phyloP scores from a whole-genome alignment of 768 basidiomycete genomes.

The Leucocoprinus sp. region DNA sequence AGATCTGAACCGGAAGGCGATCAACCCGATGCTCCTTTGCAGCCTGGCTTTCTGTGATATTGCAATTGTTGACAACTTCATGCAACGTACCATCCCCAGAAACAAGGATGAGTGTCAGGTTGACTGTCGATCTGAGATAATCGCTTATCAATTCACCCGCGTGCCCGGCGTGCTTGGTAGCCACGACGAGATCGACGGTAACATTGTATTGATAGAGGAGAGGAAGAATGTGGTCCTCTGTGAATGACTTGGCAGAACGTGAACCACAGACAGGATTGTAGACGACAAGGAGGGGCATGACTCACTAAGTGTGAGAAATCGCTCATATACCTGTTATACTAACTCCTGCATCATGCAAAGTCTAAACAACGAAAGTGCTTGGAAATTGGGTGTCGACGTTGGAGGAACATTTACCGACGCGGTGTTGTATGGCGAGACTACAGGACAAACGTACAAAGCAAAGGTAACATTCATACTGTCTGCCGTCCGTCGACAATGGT shows the following conservation, averaged over 20 bases:
- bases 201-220: constrained; percentile 38
- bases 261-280: constrained; percentile 76
- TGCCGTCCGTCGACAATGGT: neutral
- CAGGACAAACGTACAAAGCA: constrained; percentile 18
- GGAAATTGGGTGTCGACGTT: constrained; percentile 22
- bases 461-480: constrained; percentile 14
- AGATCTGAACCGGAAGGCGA: constrained; percentile 20
- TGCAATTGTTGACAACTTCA: constrained; percentile 70
- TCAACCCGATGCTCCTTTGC: constrained; percentile 3
- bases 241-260: constrained; percentile 44
- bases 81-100: constrained; percentile 94
- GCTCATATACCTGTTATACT: too few species aligned
- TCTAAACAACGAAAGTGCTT: neutral
- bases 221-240: constrained; percentile 56
- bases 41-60: too few species aligned
- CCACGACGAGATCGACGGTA: constrained; percentile 30
- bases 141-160: constrained; percentile 41
- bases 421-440: constrained; percentile 18
- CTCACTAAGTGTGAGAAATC: too few species aligned
- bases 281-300: constrained; percentile 50
- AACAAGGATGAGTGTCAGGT: constrained; percentile 46
- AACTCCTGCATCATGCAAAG: neutral
- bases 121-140: constrained; percentile 22
- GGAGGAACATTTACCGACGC: constrained; percentile 21
- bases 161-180: constrained; percentile 46